These are phyloP conservation scores for Pleoardoris graminearum DNA, from an alignment of 2,329 filamentous ascomycete genomes.

Conservation along the genomic window DNA sequence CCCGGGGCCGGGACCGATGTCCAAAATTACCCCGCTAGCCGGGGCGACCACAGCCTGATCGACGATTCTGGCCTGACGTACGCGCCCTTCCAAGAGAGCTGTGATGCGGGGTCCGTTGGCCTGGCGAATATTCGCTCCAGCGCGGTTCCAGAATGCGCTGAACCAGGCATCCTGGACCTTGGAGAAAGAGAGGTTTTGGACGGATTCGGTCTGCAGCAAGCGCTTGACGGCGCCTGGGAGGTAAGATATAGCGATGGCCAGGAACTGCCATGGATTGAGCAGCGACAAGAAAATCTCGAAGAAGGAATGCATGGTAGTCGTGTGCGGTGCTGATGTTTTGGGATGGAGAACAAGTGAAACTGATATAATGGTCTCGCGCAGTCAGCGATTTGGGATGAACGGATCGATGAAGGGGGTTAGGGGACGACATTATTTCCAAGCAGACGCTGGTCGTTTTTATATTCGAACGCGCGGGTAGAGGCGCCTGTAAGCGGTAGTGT, in stretches of 20 bases:
- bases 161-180: slow-evolving; percentile 3
- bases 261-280: slow-evolving; percentile 1
- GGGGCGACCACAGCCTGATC: slow-evolving; percentile 1
- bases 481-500: neutral
- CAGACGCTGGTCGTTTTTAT: neutral
- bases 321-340: neutral
- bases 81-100: slow-evolving; percentile 7
- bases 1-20: slow-evolving; percentile 2
- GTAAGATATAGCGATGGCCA: slow-evolving; percentile 2
- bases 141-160: slow-evolving; percentile 3
- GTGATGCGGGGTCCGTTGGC: slow-evolving; percentile 3
- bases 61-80: slow-evolving; percentile 1
- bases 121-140: slow-evolving; percentile 1
- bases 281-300: neutral
- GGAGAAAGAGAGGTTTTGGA: neutral
- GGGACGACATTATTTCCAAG: neutral
- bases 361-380: neutral
- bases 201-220: neutral
- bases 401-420: neutral
- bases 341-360: neutral
- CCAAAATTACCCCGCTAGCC: neutral
- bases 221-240: neutral
- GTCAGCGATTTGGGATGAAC: neutral
- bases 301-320: neutral
- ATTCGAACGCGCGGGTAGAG: neutral